Evolutionary conservation across 1,139 yeast species (phyloP).

Genomic region (Protomyces inundatus): DNA sequence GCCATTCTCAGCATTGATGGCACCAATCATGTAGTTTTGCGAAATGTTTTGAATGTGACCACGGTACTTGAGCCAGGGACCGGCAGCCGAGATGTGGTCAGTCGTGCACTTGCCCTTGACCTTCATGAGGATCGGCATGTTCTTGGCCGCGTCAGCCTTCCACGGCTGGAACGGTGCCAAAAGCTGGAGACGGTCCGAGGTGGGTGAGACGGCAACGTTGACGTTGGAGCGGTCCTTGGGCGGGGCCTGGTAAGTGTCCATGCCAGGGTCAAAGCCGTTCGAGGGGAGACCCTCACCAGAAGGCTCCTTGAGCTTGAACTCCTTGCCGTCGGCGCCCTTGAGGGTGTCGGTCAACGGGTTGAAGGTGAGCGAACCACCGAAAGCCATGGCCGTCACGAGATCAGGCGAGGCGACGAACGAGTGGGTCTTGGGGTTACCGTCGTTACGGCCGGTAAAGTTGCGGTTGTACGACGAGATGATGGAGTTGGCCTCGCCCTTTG

Average conservation of each 20-base stretch:
- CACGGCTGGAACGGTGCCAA: conserved; percentile 88
- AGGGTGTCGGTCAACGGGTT: conserved; percentile 95
- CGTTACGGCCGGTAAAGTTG: conserved; percentile 98
- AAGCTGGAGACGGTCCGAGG: conserved; percentile 81
- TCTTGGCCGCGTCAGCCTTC: conserved; percentile 91
- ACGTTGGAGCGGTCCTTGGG: conserved; percentile 80
- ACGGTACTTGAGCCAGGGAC: conserved; percentile 99
- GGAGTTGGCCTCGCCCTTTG: conserved; percentile 97
- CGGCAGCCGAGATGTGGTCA: conserved; percentile 99
- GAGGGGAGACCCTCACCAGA: conserved; percentile 88
- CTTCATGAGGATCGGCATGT: conserved; percentile 91
- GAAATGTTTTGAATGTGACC: conserved; percentile 99
- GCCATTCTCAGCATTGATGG: conserved; percentile 91
- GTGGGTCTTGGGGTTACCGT: conserved; percentile 97
- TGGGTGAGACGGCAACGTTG: conserved; percentile 69
- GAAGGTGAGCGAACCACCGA: conserved; percentile 96
- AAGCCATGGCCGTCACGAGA: conserved; percentile 91
- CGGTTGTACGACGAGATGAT: conserved; percentile 98
- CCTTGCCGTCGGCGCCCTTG: conserved; percentile 90
- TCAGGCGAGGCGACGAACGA: conserved; percentile 99
- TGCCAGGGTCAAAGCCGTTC: conserved; percentile 90
- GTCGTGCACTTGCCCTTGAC: conserved; percentile 98
- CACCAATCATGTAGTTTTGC: conserved; percentile 99
- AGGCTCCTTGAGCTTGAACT: conserved; percentile 88
- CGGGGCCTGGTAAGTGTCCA: conserved; percentile 96